Evolutionary conservation across 768 basidiomycete species (phyloP), one percentile per base, ranked within the genome.

Genomic region (Naematelia encephala): DNA sequence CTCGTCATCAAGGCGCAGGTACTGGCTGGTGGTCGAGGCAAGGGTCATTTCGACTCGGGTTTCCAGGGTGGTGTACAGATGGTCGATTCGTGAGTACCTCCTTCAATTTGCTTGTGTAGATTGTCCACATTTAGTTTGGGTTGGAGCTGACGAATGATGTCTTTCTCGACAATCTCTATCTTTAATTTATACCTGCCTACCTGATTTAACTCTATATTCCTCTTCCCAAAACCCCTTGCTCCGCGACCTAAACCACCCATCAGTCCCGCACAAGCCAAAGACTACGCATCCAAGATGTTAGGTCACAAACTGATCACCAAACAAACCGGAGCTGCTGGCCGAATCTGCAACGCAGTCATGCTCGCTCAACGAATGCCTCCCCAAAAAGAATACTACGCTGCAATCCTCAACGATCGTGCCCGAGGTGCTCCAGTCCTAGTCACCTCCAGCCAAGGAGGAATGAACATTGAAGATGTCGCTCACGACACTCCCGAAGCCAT

Each of bases 391-490:
- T 98, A 98, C 82, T 99, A 99, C 73, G 88, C 93, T 51, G 96
- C 96, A 13, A 85, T 98, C 28, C 84, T 99, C 55, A 97, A 97
- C 73, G 96, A 99, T 82, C 90, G 96, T 66, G 84, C 84, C 13
- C 81, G 87, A 4, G 87, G 91, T 60, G 87, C 89, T 13, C 89
- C 91, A 45, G 96, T 97, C 27, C 84, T 99, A 48, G 94, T 99
- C 54, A 87, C 87, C 19, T 98, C 96, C 45, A 83, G 83, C 19
- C 92, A 97, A 75, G 96, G 96, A 56, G 96, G 96, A 57, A 99
- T 99, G 96, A 98, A 98, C 72, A 99, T 99, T 73, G 96, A 99
- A 78, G 96, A 99, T 72, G 96, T 99, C 48, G 96, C 96, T 25
- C 90, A 90, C 27, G 91, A 93, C 68, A 91, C 96, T 72, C 96